phyloP scores from a whole-genome alignment of 1,139 yeast species.

The Candida frijolesensis region DNA sequence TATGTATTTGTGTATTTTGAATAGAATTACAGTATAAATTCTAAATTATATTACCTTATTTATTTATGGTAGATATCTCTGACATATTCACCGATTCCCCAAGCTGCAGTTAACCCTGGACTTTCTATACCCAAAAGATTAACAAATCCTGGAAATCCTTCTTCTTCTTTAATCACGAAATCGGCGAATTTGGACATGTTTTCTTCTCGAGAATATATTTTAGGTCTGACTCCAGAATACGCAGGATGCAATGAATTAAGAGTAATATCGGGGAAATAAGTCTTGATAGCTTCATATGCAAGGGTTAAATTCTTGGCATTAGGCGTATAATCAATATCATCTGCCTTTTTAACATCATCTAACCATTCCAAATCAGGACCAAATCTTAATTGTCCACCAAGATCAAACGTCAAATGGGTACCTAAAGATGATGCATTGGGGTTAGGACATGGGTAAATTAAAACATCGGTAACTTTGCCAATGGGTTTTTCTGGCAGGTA shows the following conservation, averaged over 20 bases:
- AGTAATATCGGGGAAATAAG: slow-evolving; percentile 64
- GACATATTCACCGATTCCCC: slow-evolving; percentile 82
- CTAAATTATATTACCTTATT: not conserved
- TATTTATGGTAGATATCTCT: slow-evolving; percentile 36
- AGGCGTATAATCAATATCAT: slow-evolving; percentile 50
- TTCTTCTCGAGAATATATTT: slow-evolving; percentile 51
- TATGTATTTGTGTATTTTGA: not conserved
- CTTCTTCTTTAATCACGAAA: slow-evolving; percentile 64
- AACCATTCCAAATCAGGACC: slow-evolving; percentile 94
- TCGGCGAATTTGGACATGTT: slow-evolving; percentile 57
- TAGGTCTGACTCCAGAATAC: slow-evolving; percentile 85
- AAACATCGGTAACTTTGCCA: slow-evolving; percentile 34
- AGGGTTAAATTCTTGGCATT: slow-evolving; percentile 47
- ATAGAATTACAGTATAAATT: too few species aligned
- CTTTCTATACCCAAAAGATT: slow-evolving; percentile 84
- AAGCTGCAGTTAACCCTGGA: slow-evolving; percentile 81
- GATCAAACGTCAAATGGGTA: slow-evolving; percentile 80
- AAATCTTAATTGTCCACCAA: slow-evolving; percentile 78
- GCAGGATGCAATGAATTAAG: slow-evolving; percentile 58
- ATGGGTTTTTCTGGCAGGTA: slow-evolving; percentile 49
- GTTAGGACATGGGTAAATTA: slow-evolving; percentile 80
- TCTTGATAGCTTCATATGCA: slow-evolving; percentile 60
- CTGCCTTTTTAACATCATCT: slow-evolving; percentile 38
- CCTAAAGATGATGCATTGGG: slow-evolving; percentile 77
- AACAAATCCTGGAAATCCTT: slow-evolving; percentile 75